phyloP scores from a whole-genome alignment of 2,329 filamentous ascomycete genomes.

The Stachybotrys elegans region DNA sequence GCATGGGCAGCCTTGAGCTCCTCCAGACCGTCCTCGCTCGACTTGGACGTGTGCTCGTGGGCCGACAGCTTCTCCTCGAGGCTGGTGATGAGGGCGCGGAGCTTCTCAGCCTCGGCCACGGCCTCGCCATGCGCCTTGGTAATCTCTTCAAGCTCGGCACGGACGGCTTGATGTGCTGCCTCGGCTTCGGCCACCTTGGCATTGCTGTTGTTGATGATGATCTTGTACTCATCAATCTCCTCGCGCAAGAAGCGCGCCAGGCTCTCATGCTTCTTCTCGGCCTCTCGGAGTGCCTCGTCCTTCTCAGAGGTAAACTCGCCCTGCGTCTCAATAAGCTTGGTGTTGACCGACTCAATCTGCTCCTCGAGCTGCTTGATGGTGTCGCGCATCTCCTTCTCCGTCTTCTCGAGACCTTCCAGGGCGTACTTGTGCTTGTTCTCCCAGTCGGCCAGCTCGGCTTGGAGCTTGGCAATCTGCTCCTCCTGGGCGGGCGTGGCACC shows the following conservation, averaged over 20 bases:
- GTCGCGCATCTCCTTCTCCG: slow-evolving; percentile 66
- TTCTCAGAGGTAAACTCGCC: slow-evolving; percentile 30
- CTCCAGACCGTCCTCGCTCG: slow-evolving; percentile 46
- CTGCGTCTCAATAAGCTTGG: slow-evolving; percentile 40
- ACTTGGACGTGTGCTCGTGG: slow-evolving; percentile 53
- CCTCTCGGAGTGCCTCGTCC: slow-evolving; percentile 40
- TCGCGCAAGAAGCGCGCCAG: slow-evolving; percentile 58
- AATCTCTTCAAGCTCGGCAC: slow-evolving; percentile 63
- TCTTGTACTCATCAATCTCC: slow-evolving; percentile 78
- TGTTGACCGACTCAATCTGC: slow-evolving; percentile 48
- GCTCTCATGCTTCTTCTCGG: slow-evolving; percentile 51
- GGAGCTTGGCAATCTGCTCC: slow-evolving; percentile 57
- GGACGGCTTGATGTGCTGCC: slow-evolving; percentile 60
- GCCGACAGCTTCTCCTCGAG: slow-evolving; percentile 56
- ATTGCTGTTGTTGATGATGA: slow-evolving; percentile 63
- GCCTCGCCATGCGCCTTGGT: slow-evolving; percentile 53
- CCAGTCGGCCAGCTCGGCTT: slow-evolving; percentile 69
- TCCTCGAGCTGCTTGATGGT: slow-evolving; percentile 71
- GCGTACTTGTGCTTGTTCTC: slow-evolving; percentile 69
- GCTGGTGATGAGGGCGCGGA: slow-evolving; percentile 43
- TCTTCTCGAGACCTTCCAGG: slow-evolving; percentile 64
- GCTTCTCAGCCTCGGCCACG: slow-evolving; percentile 35
- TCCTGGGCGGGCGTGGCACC: slow-evolving; percentile 30
- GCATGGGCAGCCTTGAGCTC: slow-evolving; percentile 45
- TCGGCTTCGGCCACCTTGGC: slow-evolving; percentile 70